Conservation (phyloP, 164 flowering plant species). For the Vitis rupestris region DNA sequence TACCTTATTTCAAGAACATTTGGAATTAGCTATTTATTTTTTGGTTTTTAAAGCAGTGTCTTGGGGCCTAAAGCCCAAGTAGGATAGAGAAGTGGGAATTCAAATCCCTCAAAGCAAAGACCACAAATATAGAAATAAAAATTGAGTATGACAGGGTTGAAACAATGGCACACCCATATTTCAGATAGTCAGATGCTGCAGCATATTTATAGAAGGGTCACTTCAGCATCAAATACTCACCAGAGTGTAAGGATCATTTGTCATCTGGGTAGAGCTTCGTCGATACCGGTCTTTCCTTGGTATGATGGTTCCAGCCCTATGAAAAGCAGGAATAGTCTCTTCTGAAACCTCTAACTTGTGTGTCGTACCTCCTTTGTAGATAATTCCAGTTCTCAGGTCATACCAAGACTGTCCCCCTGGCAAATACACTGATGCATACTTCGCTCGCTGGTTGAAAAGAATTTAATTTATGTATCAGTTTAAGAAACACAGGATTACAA, state of each 20-base stretch:
- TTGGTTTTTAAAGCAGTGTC: no score
- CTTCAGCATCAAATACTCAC: constrained; percentile 43
- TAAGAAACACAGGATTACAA: no score
- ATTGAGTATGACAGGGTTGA: no score
- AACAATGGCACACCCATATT: no score
- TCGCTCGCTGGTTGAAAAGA: constrained; percentile 49
- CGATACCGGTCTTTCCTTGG: constrained; percentile 91
- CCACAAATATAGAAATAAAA: no score
- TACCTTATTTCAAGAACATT: no score
- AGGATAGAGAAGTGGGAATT: not conserved
- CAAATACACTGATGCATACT: constrained; percentile 75
- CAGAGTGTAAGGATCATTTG: constrained; percentile 92
- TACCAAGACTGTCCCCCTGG: constrained; percentile 88
- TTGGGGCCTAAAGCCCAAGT: no score
- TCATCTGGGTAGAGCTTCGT: constrained; percentile 96
- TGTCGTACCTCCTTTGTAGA: constrained; percentile 65
- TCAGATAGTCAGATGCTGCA: no score
- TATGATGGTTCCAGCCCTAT: constrained; percentile 85
- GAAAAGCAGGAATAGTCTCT: constrained; percentile 86
- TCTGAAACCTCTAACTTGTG: constrained; percentile 70
- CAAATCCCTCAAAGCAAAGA: not conserved
- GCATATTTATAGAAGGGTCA: no score
- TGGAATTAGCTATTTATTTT: no score
- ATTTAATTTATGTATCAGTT: not conserved
- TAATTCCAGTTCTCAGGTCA: constrained; percentile 74